These are phyloP conservation scores for Cadophora sp. DNA, from an alignment of 2,329 filamentous ascomycete genomes.

Conservation along the genomic window DNA sequence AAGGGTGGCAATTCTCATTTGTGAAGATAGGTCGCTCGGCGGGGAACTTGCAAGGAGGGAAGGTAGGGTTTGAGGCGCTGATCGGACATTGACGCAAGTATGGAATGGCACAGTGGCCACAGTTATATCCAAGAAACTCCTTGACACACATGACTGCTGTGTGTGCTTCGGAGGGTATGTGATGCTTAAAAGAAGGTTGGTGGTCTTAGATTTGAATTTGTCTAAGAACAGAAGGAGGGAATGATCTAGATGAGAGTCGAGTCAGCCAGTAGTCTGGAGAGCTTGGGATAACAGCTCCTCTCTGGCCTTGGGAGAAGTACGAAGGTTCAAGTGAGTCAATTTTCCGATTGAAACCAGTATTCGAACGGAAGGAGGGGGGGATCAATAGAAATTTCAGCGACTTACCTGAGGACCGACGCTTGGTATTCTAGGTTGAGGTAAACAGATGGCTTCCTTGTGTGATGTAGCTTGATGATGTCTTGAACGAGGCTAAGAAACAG, in stretches of 20 bases:
- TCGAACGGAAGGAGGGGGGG: background rate
- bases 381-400: background rate
- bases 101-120: slow-evolving; percentile 53
- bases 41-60: slow-evolving; percentile 40
- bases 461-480: background rate
- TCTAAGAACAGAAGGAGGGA: slow-evolving; percentile 1
- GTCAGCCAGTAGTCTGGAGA: background rate
- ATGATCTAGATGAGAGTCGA: background rate
- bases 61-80: slow-evolving; percentile 34
- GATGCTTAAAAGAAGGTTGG: background rate
- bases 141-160: slow-evolving; percentile 52
- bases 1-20: slow-evolving; percentile 41
- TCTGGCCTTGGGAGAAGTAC: background rate
- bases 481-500: background rate
- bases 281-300: background rate
- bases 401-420: background rate
- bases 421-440: background rate
- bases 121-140: slow-evolving; percentile 55
- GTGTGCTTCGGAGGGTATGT: slow-evolving; percentile 2
- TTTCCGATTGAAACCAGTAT: too few species aligned
- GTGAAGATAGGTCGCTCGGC: slow-evolving; percentile 38
- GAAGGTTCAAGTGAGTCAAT: background rate
- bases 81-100: slow-evolving; percentile 52
- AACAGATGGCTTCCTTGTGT: background rate
- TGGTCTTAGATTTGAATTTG: background rate